Evolutionary conservation across 345 rosid genomes (phyloP).

Genomic region (Eucalyptus microcorys): DNA sequence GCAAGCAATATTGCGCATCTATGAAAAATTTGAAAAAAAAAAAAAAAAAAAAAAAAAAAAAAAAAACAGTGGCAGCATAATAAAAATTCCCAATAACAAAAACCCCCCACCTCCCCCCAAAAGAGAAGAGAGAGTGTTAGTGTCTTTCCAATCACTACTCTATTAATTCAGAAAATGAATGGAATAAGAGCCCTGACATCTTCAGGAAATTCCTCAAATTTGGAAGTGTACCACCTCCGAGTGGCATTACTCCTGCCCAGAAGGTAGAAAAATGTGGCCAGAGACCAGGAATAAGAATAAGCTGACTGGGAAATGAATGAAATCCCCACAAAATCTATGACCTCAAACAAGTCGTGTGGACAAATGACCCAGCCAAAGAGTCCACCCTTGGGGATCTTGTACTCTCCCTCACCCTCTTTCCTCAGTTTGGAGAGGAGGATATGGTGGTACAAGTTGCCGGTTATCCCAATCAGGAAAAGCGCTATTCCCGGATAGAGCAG

Average conservation of each 20-base stretch:
- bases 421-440: conserved; percentile 47
- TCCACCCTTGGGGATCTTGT: conserved; percentile 58
- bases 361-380: conserved; percentile 42
- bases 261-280: conserved; percentile 32
- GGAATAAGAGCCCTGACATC: conserved; percentile 47
- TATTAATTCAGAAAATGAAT: conserved; percentile 19
- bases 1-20: background rate
- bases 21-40: background rate
- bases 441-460: conserved; percentile 78
- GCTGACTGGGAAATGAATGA: conserved; percentile 43
- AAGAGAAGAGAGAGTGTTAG: no score
- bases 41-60: background rate
- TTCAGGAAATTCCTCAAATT: conserved; percentile 51
- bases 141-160: background rate
- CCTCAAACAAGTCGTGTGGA: conserved; percentile 73
- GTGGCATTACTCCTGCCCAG: conserved; percentile 51
- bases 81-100: background rate
- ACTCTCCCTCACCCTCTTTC: conserved; percentile 22
- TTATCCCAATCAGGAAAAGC: conserved; percentile 40
- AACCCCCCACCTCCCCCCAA: background rate
- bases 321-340: conserved; percentile 43
- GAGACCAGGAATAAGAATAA: conserved; percentile 13
- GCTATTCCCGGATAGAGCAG: conserved; percentile 22
- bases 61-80: background rate
- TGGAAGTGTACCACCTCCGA: conserved; percentile 56